Conservation (phyloP, 768 basidiomycete species). For the Steccherinum ochraceum region DNA sequence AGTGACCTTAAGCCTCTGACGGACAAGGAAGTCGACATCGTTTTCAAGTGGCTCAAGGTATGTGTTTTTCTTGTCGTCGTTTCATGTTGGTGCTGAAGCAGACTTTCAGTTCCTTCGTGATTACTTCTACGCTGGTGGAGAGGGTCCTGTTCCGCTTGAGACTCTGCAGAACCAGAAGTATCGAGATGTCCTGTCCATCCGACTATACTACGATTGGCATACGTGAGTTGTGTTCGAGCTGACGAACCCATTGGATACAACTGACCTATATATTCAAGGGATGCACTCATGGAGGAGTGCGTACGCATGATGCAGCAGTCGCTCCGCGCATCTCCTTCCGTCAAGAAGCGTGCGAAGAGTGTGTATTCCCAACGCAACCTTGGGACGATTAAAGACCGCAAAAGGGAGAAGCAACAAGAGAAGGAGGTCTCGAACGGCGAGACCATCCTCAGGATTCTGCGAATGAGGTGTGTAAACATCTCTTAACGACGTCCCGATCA, state of each 20-base stretch:
- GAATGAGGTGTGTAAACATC: conserved; percentile 93
- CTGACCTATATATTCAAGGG: too few species aligned
- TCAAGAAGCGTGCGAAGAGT: conserved; percentile 89
- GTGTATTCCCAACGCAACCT: conserved; percentile 90
- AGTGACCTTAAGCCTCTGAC: conserved; percentile 89
- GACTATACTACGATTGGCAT: conserved; percentile 95
- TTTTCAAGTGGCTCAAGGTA: conserved; percentile 98
- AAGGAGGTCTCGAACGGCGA: conserved; percentile 72
- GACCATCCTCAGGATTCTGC: conserved; percentile 88
- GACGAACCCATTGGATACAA: background rate
- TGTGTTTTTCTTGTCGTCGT: conserved; percentile 4
- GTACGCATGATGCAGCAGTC: conserved; percentile 92
- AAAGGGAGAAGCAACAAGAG: conserved; percentile 85
- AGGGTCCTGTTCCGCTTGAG: conserved; percentile 84
- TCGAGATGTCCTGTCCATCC: conserved; percentile 82
- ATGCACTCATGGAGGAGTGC: conserved; percentile 89
- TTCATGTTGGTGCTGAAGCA: background rate
- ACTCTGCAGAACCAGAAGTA: conserved; percentile 91
- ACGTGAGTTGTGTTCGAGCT: conserved; percentile 58
- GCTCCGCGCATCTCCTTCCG: conserved; percentile 62
- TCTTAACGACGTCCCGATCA: too few species aligned
- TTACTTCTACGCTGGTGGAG: conserved; percentile 93
- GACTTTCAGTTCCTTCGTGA: conserved; percentile 75
- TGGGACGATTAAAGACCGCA: conserved; percentile 91
- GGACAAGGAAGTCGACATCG: conserved; percentile 96